Evolutionary conservation across 2,329 filamentous ascomycete species (phyloP), one percentile per base, ranked within the genome.

Genomic region (Akanthomyces muscarius): DNA sequence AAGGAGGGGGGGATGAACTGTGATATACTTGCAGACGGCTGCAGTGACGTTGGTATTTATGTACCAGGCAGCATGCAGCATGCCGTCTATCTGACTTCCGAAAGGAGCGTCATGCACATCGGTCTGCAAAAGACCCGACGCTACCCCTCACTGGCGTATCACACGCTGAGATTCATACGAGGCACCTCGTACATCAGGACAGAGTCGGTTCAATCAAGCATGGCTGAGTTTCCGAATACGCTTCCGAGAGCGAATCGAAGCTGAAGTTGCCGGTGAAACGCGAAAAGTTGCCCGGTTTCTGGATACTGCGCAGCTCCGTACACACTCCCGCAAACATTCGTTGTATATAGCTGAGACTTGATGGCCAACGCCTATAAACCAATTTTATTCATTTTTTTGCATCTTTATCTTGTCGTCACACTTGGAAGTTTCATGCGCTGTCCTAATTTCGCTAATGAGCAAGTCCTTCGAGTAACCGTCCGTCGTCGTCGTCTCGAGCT

Each of bases 341-440:
- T 18, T 10, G 30, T 47, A 14, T 47, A 14, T 5, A 38, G 44
- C 21, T 38, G 4, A 58, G 36, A 18, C 7, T 48, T 28, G 21
- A 25, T 50, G 45, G 21, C 56, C 14, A 25, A 41, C 44, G 44
- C 44, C 45, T 10, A 33, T 50, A 14, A 59, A 59, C 21, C 45
- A 50, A 16, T 50, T 59, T 41, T 50, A 59, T 59, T 59, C 56
- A 58, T 59, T 59, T 50, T 56, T 58, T 48, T 47, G 44, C 45
- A 48, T 59, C 44, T 59, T 38, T 14, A 36, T 58, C 30, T 50
- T 50, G 44, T 50, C 44, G 25, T 59, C 56, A 50, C 21, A 50
- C 56, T 41, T 50, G 44, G n/a, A 30, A 16, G 25, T 23, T 11
- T 59, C 56, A 59, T 59, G 33, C 11, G 7, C 16, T 41, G 21